Base-by-base conservation (phyloP, 225 moss, liverwort and hornwort genomes). In the Pseudoscleropodium purum region DNA sequence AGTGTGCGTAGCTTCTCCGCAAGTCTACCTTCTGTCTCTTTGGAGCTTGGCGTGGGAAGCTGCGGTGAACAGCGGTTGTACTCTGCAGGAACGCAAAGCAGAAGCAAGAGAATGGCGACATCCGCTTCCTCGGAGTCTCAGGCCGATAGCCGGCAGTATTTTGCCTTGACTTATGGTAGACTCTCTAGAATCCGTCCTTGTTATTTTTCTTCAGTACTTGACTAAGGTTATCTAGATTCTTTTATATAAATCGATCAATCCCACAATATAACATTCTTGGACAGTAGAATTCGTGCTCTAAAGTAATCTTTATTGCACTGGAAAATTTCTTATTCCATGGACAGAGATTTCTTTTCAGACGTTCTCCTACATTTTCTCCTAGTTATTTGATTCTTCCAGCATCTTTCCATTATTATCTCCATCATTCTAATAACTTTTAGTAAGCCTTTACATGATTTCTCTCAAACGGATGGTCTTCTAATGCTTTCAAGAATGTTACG, bases 161-260 rank as follows among this genome's bases (percentile, higher is more conserved):
- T 92, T 82, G 90, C 92, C 45, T 85, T 93, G 81, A 91, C 78
- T 68, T 93, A 93, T 83, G 90, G 92, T 92, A 83, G n/a, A 86
- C 62, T 86, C 47, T 78, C 77, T 78, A 75, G 41, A 56, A 56
- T 75, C 57, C 21, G 9, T 66, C n/a, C 23, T 60, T 18, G 16
- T 18, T 76, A 15, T 56, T 75, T 37, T 81, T 75, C 45, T 56
- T 73, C 59, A 85, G 66, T 68, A 41, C 82, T 68, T 87, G 36
- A 84, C 56, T 57, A 24, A 87, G 60, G n/a, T 60, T 59, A 49
- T 54, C 23, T 76, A 33, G 70, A 81, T 36, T 43, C 20, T 54
- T 51, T 74, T 43, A 25, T 81, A 33, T 34, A 31, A 43, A 86
- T 49, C 57, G 81, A 45, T 91, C 61, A 65, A 88, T 84, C 51